These are phyloP conservation scores for Fusarium sp. DNA, from an alignment of 2,329 filamentous ascomycete genomes.

Conservation along the genomic window DNA sequence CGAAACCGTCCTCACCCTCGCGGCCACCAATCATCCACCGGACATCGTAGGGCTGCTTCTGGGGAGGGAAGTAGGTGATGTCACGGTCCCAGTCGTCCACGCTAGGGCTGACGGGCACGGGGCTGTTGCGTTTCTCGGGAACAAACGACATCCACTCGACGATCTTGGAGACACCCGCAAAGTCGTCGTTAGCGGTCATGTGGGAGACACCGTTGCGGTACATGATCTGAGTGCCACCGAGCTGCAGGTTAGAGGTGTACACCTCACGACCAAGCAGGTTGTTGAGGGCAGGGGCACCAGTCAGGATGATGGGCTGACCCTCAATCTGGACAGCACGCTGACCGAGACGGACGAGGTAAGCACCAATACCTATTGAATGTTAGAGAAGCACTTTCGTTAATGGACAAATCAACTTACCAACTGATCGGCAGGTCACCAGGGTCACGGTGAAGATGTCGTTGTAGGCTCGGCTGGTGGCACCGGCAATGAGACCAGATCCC, in stretches of 20 bases:
- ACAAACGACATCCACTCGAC: slow-evolving; percentile 98
- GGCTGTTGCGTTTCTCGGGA: slow-evolving; percentile 92
- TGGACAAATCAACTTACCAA: slow-evolving; percentile 70
- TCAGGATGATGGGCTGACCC: slow-evolving; percentile 98
- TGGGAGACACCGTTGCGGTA: slow-evolving; percentile 99
- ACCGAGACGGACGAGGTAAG: slow-evolving; percentile 96
- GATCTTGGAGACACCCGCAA: slow-evolving; percentile 97
- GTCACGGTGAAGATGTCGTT: slow-evolving; percentile 99
- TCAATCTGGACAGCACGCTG: slow-evolving; percentile 99
- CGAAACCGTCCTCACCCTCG: slow-evolving; percentile 81
- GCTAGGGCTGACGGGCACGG: slow-evolving; percentile 90
- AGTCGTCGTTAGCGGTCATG: slow-evolving; percentile 98
- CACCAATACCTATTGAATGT: slow-evolving; percentile 80
- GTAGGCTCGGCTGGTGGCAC: slow-evolving; percentile 95
- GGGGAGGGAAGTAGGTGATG: slow-evolving; percentile 82
- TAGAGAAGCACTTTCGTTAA: slow-evolving; percentile 44
- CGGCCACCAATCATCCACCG: slow-evolving; percentile 92
- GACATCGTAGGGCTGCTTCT: slow-evolving; percentile 91
- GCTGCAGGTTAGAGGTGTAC: slow-evolving; percentile 98
- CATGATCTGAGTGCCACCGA: slow-evolving; percentile 99
- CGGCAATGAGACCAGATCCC: slow-evolving; percentile 97
- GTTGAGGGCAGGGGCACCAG: slow-evolving; percentile 96
- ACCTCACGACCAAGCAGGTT: slow-evolving; percentile 98
- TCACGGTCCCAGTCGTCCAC: slow-evolving; percentile 94
- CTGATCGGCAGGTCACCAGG: slow-evolving; percentile 95